Evolutionary conservation across 768 basidiomycete genomes (phyloP), one percentile per base, ranked within the genome.

Genomic region (Termitomyces sp.): DNA sequence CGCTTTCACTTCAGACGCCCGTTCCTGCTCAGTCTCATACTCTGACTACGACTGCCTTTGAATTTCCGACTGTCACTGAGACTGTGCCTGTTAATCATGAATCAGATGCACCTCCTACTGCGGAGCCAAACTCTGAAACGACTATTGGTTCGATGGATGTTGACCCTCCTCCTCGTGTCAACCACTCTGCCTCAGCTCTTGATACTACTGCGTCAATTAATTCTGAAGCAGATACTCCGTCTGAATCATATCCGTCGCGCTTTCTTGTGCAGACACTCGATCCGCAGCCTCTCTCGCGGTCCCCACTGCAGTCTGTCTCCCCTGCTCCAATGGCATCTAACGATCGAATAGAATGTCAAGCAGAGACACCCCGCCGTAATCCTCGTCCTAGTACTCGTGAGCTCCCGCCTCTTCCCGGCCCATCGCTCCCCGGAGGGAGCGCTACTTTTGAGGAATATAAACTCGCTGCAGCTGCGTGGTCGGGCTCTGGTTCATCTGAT

Each of bases 401-500:
- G 7, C 41, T 55, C 9, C 60, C 54, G 28, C 60, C 60, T 18
- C 53, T 58, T 7, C 60, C 60, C 1, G 60, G 60, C 7, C 45
- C 56, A 5, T 8, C 54, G 14, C n/a, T 53, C 6, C 45, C 54
- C 0, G 50, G 45, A 11, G 3, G 11, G 11, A 46, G 35, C 9
- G 28, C 32, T 10, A 55, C 54, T 11, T 30, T 49, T 5, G 57
- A 61, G 45, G 45, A 58, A 24, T 61, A 52, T 18, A 33, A 55
- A 11, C 57, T 61, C 20, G 56, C 45, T 20, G 36, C 60, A 3
- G 54, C 60, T 35, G 49, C 57, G 32, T 61, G 60, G 60, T 55
- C 57, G 32, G 52, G 52, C 11, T 52, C 36, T 41, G 26, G 40
- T 0, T 50, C 59, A 5, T 57, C 60, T 32, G 49, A 57, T 3